Evolutionary conservation across 345 rosid genomes (phyloP), one percentile per base, ranked within the genome.

Genomic region (Boechera divaricarpa): DNA sequence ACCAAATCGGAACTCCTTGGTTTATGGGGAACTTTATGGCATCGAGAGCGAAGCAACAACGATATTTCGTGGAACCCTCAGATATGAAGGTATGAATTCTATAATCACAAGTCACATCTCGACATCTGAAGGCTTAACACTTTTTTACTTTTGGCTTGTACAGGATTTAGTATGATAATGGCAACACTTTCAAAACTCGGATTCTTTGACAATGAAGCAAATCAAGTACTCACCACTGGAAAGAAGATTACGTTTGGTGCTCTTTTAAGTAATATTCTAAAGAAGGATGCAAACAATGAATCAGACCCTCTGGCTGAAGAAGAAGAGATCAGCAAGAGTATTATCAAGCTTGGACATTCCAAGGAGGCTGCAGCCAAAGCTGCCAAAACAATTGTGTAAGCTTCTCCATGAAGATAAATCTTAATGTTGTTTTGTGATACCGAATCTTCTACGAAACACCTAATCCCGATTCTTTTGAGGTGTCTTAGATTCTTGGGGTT

Each of bases 1-100:
- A 65, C 93, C 98, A 2, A 94, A 91, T 72, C 95, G 97, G 9
- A 84, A 94, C 80, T 91, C 98, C 10, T 79, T 94, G 80, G 82
- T 87, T 69, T 91, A 91, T 35, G 97, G 92, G 24, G 87, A 91
- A 36, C 45, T 81, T 10, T 94, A 94, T 78, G 88, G 97, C 70
- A 94, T 94, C 49, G 84, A 67, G 69, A 63, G 84, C 26, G 96
- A 94, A 83, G 97, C 98, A 52, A 84, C 90, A 41, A 89, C 97
- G 10, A 77, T 94, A 68, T 94, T 91, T 54, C 97, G 98, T 36
- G 97, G 93, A 79, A 94, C 97, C 1, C 91, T 94, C 48, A 93
- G 97, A 77, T 94, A 94, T 63, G 97, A 94, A 94, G 97, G 97
- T 74, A 60, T 72, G 41, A 28, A 16, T 24, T 42, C 12, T 38